These are phyloP conservation scores for Populus hybrid DNA, from an alignment of 441 rosid genomes.

Conservation along the genomic window DNA sequence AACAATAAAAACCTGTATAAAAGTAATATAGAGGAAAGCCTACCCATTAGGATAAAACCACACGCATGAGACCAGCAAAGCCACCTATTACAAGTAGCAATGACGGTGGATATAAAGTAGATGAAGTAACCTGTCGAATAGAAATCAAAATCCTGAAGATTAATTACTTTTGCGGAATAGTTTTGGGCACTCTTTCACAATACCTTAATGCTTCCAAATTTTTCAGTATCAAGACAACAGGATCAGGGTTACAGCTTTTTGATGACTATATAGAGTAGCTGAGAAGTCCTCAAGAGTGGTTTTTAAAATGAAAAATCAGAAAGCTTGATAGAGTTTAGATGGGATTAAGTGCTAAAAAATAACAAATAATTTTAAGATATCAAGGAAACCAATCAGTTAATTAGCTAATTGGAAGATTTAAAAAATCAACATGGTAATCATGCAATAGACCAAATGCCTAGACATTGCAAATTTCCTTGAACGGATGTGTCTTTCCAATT, in stretches of 20 bases:
- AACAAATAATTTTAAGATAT: not conserved
- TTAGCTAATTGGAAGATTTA: not conserved
- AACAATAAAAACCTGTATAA: slow-evolving; percentile 6
- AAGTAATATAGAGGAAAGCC: slow-evolving; percentile 17
- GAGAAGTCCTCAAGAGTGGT: not conserved
- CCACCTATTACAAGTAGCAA: slow-evolving; percentile 72
- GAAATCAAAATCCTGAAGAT: not conserved
- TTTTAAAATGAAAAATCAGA: not conserved
- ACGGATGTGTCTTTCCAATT: not conserved
- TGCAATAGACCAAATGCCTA: not conserved
- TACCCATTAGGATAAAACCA: slow-evolving; percentile 81
- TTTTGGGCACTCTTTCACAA: not conserved
- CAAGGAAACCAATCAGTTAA: not conserved
- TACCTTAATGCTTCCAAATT: not conserved
- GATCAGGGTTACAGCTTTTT: not conserved
- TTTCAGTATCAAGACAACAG: not conserved
- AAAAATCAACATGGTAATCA: not conserved
- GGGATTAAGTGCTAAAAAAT: not conserved
- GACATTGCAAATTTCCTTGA: not conserved
- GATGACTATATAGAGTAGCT: not conserved
- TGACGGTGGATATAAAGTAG: slow-evolving; percentile 47
- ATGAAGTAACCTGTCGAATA: slow-evolving; percentile 54
- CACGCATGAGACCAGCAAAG: slow-evolving; percentile 65
- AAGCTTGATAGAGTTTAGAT: not conserved
- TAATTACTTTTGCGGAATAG: not conserved